Conservation (phyloP, 139 green algal genomes). For the Closterium sp. region DNA sequence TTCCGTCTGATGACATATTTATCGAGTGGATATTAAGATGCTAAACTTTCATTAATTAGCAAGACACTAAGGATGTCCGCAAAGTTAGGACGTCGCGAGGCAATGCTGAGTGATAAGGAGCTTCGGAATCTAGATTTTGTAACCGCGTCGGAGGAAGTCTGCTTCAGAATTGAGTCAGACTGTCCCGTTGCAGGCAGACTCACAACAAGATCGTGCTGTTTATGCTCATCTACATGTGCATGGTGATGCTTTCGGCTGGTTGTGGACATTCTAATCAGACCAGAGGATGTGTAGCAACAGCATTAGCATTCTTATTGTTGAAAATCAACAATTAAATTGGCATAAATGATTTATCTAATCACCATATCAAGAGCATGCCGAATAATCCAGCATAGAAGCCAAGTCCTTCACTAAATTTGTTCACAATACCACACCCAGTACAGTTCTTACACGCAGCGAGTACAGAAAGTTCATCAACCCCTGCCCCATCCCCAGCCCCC, state of each 20-base stretch:
- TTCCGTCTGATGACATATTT: background rate
- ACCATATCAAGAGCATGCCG: too few relatives aligned
- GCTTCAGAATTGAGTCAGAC: background rate
- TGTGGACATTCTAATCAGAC: too few relatives aligned
- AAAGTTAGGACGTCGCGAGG: background rate
- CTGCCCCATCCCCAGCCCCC: background rate
- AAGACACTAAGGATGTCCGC: background rate
- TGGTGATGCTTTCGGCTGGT: too few relatives aligned
- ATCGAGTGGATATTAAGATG: background rate
- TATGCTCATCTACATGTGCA: too few relatives aligned
- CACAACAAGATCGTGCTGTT: too few relatives aligned
- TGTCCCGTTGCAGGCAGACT: too few relatives aligned
- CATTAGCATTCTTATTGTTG: too few relatives aligned
- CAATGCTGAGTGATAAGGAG: background rate
- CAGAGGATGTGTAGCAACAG: too few relatives aligned
- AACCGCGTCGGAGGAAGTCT: background rate
- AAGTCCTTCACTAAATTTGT: too few relatives aligned
- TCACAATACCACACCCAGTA: background rate
- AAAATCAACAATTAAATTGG: too few relatives aligned
- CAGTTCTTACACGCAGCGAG: background rate
- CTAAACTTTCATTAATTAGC: background rate
- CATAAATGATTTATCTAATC: too few relatives aligned
- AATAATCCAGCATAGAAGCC: too few relatives aligned
- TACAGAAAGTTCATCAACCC: background rate
- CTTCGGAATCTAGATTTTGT: background rate